Evolutionary conservation across 306 rosid genomes (phyloP), one percentile per base, ranked within the genome.

Genomic region (Cicer bijugum): DNA sequence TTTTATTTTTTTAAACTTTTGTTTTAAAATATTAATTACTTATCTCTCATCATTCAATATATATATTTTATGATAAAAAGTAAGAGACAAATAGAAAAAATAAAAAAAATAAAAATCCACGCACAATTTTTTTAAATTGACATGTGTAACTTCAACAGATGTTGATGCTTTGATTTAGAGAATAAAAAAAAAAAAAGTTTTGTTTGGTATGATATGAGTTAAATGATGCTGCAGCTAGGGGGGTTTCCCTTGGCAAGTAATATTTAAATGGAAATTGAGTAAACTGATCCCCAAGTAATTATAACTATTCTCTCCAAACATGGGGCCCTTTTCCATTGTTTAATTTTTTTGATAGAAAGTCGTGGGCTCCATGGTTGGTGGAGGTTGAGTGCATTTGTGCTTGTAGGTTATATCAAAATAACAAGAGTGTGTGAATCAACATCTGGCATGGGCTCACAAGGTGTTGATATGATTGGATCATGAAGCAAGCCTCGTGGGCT

Each of bases 401-500:
- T 10, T 66, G 83, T 80, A 72, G 74, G 78, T 71, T 65, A 56
- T 65, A 10, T 67, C 39, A 67, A 59, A 44, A 56, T 38, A 82
- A 56, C 66, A 42, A 69, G 65, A 42, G 74, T 63, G 43, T 37
- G 63, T 59, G 58, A 78, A 67, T 47, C 55, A 55, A 64, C 42
- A 67, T 50, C 71, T 81, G 82, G 76, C 84, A 72, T 79, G 87
- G 88, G 84, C 87, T 85, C 92, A 85, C 86, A 58, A 81, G 85
- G 50, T 75, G 81, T 81, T 50, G 81, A 61, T 43, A 93, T 91
- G 64, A 93, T 89, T 86, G 85, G 88, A 89, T 84, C 82, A 89
- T 80, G 83, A 86, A 88, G 75, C 96, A 81, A 63, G 69, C 82
- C 88, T 89, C 94, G 92, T 88, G 96, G 89, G 86, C 86, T 80